A percentile compares a stretch with the other conserved stretches of the same genome.
Conservation (phyloP, 164 flowering plant species). For the Stephania yunnanensis region DNA sequence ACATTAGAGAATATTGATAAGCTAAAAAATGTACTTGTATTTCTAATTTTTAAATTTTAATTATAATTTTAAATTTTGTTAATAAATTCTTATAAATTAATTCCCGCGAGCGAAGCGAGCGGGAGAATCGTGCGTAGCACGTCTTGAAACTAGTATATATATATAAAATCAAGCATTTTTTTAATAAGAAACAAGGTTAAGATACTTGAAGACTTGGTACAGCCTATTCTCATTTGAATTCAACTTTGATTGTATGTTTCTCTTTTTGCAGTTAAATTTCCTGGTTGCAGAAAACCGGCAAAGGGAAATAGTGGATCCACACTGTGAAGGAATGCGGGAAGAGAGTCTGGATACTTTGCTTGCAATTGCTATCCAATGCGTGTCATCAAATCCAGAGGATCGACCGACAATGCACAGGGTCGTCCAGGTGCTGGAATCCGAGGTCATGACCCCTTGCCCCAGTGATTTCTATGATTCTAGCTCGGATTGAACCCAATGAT, state of each 20-base stretch:
- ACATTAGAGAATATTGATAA: too few relatives aligned
- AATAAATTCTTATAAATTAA: too few relatives aligned
- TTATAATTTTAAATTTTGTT: too few relatives aligned
- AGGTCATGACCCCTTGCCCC: slow-evolving; percentile 93
- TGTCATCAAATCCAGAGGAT: slow-evolving; percentile 81
- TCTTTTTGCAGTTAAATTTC: slow-evolving; percentile 69
- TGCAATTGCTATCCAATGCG: slow-evolving; percentile 73
- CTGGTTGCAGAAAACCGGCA: slow-evolving; percentile 66
- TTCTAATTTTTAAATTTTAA: too few relatives aligned
- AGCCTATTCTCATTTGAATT: background rate
- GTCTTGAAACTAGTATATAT: too few relatives aligned
- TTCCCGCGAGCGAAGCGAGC: too few relatives aligned
- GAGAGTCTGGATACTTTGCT: slow-evolving; percentile 83
- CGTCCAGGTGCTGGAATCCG: slow-evolving; percentile 81
- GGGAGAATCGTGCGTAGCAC: too few relatives aligned
- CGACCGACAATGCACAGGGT: slow-evolving; percentile 95
- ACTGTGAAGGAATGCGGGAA: slow-evolving; percentile 72
- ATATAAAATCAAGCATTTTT: too few relatives aligned
- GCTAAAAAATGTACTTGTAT: too few relatives aligned
- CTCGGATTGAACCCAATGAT: slow-evolving; percentile 45
- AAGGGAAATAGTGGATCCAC: slow-evolving; percentile 69
- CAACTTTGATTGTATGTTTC: background rate
- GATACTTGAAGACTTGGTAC: too few relatives aligned
- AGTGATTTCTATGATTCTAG: slow-evolving; percentile 90
- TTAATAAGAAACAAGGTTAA: too few relatives aligned